Conservation (phyloP, 2,329 filamentous ascomycete species). For the Apiospora kogelbergensis region DNA sequence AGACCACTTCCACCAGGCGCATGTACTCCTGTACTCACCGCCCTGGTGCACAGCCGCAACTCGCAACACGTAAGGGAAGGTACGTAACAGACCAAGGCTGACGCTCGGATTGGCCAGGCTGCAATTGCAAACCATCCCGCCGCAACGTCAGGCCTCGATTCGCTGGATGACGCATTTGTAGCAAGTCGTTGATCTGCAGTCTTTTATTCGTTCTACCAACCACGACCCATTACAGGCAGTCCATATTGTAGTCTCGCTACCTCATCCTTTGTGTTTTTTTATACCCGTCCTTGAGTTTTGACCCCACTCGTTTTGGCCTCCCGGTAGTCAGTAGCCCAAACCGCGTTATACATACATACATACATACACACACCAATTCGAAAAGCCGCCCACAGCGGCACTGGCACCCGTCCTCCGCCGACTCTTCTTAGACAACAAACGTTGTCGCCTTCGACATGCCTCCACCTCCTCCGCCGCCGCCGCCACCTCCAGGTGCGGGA, state of each 20-base stretch:
- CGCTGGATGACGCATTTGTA: background rate
- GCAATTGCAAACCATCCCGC: background rate
- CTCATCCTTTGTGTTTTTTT: background rate
- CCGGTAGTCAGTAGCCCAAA: background rate
- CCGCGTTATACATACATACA: background rate
- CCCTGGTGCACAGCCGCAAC: background rate
- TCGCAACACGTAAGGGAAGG: background rate
- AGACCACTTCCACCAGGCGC: too few species aligned
- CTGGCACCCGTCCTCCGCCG: background rate
- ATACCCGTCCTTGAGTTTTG: background rate
- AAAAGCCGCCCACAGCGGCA: background rate
- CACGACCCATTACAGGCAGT: background rate
- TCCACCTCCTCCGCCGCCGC: slow-evolving; percentile 69
- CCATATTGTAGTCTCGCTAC: background rate
- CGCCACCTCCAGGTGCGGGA: slow-evolving; percentile 57
- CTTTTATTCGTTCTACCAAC: background rate
- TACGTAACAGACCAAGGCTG: background rate
- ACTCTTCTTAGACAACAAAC: background rate
- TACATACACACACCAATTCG: background rate
- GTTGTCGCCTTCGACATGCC: slow-evolving; percentile 34
- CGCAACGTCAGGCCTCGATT: slow-evolving; percentile 5
- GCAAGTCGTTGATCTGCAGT: background rate
- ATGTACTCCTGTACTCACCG: background rate
- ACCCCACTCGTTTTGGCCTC: background rate
- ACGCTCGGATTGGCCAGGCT: background rate